Conservation (phyloP, 495 filamentous ascomycete genomes). For the Tuber brumale region DNA sequence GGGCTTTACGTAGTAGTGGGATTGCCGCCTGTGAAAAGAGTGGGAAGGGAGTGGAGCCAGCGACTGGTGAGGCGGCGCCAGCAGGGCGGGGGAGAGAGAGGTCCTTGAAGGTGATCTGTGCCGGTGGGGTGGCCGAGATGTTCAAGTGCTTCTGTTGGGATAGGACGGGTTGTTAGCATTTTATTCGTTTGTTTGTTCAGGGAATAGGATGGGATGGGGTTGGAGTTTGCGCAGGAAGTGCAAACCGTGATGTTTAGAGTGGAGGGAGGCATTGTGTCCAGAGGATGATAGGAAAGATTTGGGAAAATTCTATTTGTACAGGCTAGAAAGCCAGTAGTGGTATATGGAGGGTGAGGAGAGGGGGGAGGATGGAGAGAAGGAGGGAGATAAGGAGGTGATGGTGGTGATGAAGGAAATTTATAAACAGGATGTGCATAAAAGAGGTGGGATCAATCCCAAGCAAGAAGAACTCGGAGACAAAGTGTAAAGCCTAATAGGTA, state of each 20-base stretch:
- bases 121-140: neutral
- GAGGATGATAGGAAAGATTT: neutral
- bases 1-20: slow-evolving; percentile 21
- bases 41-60: slow-evolving; percentile 16
- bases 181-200: neutral
- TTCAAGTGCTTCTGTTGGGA: slow-evolving; percentile 5
- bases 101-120: slow-evolving; percentile 16
- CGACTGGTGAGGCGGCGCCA: slow-evolving; percentile 14
- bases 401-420: neutral
- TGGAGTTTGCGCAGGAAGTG: neutral
- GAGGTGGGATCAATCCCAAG: neutral
- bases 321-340: neutral
- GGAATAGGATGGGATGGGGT: neutral
- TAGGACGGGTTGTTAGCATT: neutral
- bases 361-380: neutral
- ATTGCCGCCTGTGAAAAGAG: slow-evolving; percentile 14
- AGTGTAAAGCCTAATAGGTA: neutral
- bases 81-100: slow-evolving; percentile 9
- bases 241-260: neutral
- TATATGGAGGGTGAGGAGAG: neutral
- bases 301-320: neutral
- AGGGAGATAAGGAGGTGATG: neutral
- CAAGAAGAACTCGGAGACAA: neutral
- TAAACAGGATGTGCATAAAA: neutral
- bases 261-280: neutral